A percentile compares a stretch with the other conserved stretches of the same genome.
These are phyloP conservation scores for Kodamaea laetipori DNA, from an alignment of 805 yeast genomes.

Conservation along the genomic window DNA sequence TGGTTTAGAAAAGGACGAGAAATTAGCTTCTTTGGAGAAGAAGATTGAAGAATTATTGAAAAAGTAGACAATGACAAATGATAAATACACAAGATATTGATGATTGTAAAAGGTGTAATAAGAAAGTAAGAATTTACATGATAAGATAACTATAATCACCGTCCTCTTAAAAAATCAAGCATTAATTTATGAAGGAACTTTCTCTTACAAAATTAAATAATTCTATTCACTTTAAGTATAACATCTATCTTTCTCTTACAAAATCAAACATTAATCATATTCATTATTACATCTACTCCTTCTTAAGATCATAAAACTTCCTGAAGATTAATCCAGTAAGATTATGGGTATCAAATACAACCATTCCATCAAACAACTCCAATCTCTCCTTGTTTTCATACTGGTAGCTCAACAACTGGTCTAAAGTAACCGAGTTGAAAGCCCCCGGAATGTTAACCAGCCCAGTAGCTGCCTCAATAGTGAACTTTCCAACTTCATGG, in stretches of 20 bases:
- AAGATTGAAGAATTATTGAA: constrained; percentile 59
- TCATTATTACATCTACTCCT: constrained; percentile 23
- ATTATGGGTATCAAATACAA: constrained; percentile 65
- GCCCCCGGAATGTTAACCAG: constrained; percentile 66
- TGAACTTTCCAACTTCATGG: constrained; percentile 70
- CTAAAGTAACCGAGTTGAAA: constrained; percentile 60
- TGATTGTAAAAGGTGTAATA: background rate
- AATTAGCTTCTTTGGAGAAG: constrained; percentile 56
- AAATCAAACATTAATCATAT: background rate
- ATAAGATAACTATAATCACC: background rate
- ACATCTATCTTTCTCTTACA: too few relatives aligned
- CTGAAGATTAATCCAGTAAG: constrained; percentile 69
- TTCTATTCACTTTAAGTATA: too few relatives aligned
- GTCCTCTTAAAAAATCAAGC: too few relatives aligned
- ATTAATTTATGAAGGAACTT: too few relatives aligned
- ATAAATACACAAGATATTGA: background rate
- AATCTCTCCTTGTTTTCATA: constrained; percentile 62
- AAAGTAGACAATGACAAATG: constrained; percentile 26
- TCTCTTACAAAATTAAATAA: too few relatives aligned
- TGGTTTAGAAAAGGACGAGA: constrained; percentile 66
- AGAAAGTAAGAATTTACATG: background rate
- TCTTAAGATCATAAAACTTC: constrained; percentile 66
- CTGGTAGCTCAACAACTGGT: constrained; percentile 70
- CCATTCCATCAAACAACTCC: constrained; percentile 66
- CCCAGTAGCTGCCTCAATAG: constrained; percentile 74